Evolutionary conservation across 2,329 filamentous ascomycete genomes (phyloP).

Genomic region (Cladosporium sp.): DNA sequence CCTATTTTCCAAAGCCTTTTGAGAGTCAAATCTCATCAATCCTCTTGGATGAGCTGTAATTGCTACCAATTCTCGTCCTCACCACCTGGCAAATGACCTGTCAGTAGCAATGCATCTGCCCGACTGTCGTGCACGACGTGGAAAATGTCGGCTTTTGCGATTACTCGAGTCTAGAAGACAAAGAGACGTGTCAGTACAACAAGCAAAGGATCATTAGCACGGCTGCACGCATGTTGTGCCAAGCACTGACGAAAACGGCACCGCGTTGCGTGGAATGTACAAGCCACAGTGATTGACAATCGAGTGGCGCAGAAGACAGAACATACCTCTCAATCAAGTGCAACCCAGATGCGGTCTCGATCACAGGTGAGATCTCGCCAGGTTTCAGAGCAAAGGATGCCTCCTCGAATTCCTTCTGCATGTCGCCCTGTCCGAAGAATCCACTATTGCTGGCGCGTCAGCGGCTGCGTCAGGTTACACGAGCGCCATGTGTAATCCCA

Average conservation of each 20-base stretch:
- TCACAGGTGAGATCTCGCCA: constrained; percentile 80
- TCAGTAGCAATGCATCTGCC: constrained; percentile 8
- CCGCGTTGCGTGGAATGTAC: constrained; percentile 6
- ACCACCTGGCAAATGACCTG: constrained; percentile 14
- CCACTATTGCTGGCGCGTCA: constrained; percentile 53
- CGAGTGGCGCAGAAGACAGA: constrained; percentile 3
- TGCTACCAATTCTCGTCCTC: not conserved
- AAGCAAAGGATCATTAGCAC: constrained; percentile 7
- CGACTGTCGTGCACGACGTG: constrained; percentile 13
- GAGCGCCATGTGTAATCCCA: constrained; percentile 17
- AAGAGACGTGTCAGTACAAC: constrained; percentile 19
- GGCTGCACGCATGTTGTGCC: constrained; percentile 10
- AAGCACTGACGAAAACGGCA: constrained; percentile 5
- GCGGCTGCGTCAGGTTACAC: constrained; percentile 11
- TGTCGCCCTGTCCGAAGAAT: constrained; percentile 90
- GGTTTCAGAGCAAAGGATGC: constrained; percentile 87
- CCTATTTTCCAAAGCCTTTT: constrained; percentile 2
- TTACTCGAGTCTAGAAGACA: constrained; percentile 20
- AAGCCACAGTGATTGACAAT: constrained; percentile 2
- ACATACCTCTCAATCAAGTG: constrained; percentile 91
- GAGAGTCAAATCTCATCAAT: not conserved
- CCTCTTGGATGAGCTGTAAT: not conserved
- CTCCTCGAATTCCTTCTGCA: constrained; percentile 99
- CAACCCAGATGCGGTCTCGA: constrained; percentile 90
- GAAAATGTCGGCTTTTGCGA: constrained; percentile 7